These are phyloP conservation scores for Boletus subcaerulescens DNA, from an alignment of 768 basidiomycete genomes.

Conservation along the genomic window DNA sequence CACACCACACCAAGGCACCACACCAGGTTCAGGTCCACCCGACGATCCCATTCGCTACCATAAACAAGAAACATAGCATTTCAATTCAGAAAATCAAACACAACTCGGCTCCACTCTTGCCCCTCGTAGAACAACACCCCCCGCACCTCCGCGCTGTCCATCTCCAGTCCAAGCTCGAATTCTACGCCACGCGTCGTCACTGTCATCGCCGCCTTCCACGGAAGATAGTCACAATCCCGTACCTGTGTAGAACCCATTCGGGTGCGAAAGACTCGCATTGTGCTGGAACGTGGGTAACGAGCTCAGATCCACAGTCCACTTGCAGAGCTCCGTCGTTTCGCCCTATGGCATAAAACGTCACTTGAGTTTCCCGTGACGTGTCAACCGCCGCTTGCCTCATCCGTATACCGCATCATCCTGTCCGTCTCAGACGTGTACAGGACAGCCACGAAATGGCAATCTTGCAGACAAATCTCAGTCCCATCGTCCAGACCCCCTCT, in stretches of 20 bases:
- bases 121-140: conserved; percentile 73
- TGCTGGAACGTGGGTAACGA: conserved; percentile 76
- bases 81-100: conserved; percentile 48
- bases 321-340: conserved; percentile 70
- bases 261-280: conserved; percentile 54
- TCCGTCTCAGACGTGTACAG: conserved; percentile 77
- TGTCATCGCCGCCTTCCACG: background rate
- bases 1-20: conserved; percentile 9
- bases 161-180: conserved; percentile 79
- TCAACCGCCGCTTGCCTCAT: conserved; percentile 49
- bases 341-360: conserved; percentile 42
- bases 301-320: conserved; percentile 85
- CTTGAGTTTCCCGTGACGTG: conserved; percentile 7
- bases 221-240: conserved; percentile 13
- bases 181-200: conserved; percentile 39
- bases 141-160: conserved; percentile 85
- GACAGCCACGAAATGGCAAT: conserved; percentile 78
- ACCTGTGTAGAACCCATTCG: conserved; percentile 80
- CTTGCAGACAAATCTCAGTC: conserved; percentile 35
- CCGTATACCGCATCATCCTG: conserved; percentile 76
- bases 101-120: conserved; percentile 78
- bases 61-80: background rate
- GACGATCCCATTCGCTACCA: no score
- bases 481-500: background rate
- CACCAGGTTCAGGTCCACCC: no score